Percentiles rank a stretch among this genome's conserved stretches.
Evolutionary conservation across 176 grass and related monocot genomes (phyloP).

Genomic region (Pontederia paniculata): DNA sequence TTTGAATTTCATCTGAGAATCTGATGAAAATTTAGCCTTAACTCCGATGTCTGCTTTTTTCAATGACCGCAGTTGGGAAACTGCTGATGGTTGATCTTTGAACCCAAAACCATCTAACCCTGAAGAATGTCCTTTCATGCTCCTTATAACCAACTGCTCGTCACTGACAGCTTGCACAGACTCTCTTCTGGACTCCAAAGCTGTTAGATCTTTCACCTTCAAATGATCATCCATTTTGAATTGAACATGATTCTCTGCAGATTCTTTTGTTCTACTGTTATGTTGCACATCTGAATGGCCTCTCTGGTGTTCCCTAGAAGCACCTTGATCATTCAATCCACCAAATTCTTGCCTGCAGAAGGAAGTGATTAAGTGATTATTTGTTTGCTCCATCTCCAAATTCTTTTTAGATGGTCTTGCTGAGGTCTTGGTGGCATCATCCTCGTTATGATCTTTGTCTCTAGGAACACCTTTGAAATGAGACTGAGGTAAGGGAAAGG

Average conservation of each 20-base stretch:
- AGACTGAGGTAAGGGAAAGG: constrained; percentile 15
- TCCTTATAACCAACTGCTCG: constrained; percentile 24
- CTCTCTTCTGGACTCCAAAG: constrained; percentile 10
- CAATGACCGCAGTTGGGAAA: constrained; percentile 18
- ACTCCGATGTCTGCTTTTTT: constrained; percentile 25
- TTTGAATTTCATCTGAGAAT: constrained; percentile 26
- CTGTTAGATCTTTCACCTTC: constrained; percentile 29
- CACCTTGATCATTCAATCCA: constrained; percentile 27
- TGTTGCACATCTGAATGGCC: constrained; percentile 29
- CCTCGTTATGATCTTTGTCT: constrained; percentile 21
- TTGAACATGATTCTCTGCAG: constrained; percentile 22
- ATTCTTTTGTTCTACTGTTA: constrained; percentile 21
- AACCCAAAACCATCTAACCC: constrained; percentile 22
- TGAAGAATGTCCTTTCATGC: constrained; percentile 28
- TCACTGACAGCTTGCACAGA: constrained; percentile 22
- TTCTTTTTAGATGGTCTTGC: constrained; percentile 24
- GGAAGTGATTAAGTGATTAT: constrained; percentile 9
- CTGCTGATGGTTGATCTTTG: constrained; percentile 23
- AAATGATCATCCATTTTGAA: constrained; percentile 20
- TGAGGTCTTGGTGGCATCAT: constrained; percentile 29
- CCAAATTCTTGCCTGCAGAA: not conserved
- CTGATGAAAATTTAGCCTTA: constrained; percentile 35
- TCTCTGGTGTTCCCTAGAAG: constrained; percentile 31
- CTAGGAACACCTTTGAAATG: constrained; percentile 16
- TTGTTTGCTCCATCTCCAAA: constrained; percentile 29